Base-by-base conservation (phyloP, 805 yeast species). In the Wickerhamia fluorescens region DNA sequence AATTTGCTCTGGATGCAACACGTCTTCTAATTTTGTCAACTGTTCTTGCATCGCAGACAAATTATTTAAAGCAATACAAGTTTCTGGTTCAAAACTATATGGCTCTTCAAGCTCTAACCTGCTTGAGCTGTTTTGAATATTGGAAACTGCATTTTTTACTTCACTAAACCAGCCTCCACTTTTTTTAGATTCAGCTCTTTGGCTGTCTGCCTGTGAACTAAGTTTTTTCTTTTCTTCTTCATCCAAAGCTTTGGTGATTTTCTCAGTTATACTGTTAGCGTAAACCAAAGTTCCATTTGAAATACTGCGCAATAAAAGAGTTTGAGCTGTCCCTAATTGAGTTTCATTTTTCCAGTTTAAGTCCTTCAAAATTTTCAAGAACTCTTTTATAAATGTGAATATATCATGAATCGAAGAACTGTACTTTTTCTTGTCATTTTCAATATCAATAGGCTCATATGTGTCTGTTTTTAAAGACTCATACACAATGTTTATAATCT, bases 61-160 rank as follows among this genome's bases (percentile, higher is more conserved):
- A 43, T 86, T 75, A 51, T 82, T 83, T 36, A 85, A 58, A n/a
- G 80, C 75, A n/a, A 81, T 73, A 53, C 94, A 84, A 0, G 87
- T 76, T 30, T 68, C 64, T 5, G 66, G 58, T 34, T 66, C 61
- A 56, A 80, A 80, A 24, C 71, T 67, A 44, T 66, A 76, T 0
- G 87, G 78, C 10, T 65, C 68, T 3, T 73, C 27, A 50, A 31
- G 17, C 5, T 53, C 57, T 4, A 59, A 31, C 24, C 60, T 61
- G 1, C 49, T 51, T 8, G 40, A 35, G 14, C 62, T 53, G 16
- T 54, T 51, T 22, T 61, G 65, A 15, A 60, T 56, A 28, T 55
- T 58, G 27, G 52, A 49, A 0, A 76, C 66, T 1, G 68, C 76
- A 28, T 63, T 66, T 42, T 65, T 73, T 48, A 75, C 66, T 20